These are phyloP conservation scores for Entomortierella beljakovae DNA, from an alignment of 192 early-diverging fungal genomes.

Conservation along the genomic window DNA sequence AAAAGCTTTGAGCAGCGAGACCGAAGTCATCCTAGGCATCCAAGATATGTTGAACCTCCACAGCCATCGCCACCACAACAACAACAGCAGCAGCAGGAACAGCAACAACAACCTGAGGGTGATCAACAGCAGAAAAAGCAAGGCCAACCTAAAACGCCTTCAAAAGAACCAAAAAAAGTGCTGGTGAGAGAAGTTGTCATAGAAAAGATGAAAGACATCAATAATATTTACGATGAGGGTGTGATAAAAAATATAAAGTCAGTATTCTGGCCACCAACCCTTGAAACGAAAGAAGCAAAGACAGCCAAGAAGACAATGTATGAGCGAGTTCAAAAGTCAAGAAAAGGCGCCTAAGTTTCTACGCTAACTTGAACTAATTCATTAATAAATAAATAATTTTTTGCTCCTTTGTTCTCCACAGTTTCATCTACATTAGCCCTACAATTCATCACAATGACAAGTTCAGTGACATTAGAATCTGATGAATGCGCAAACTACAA, in stretches of 20 bases:
- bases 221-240: constrained; percentile 44
- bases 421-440: no score
- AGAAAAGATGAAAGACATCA: constrained; percentile 27
- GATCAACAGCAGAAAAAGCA: constrained; percentile 8
- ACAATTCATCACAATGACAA: no score
- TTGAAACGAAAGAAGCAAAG: background rate
- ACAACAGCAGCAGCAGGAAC: constrained; percentile 10
- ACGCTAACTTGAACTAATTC: no score
- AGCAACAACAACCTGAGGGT: constrained; percentile 4
- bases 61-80: background rate
- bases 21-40: constrained; percentile 46
- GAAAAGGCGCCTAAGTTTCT: constrained; percentile 22
- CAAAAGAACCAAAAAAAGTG: background rate
- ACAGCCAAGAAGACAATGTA: background rate
- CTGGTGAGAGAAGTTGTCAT: constrained; percentile 18
- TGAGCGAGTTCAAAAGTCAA: constrained; percentile 11
- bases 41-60: constrained; percentile 15
- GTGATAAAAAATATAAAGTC: constrained; percentile 22
- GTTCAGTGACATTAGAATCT: no score
- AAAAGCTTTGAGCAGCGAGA: constrained; percentile 38
- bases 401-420: no score
- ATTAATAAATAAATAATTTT: no score
- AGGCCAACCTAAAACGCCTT: background rate
- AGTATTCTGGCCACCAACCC: constrained; percentile 26
- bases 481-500: no score